phyloP scores from a whole-genome alignment of 805 yeast species.

The Candida ortonii region DNA sequence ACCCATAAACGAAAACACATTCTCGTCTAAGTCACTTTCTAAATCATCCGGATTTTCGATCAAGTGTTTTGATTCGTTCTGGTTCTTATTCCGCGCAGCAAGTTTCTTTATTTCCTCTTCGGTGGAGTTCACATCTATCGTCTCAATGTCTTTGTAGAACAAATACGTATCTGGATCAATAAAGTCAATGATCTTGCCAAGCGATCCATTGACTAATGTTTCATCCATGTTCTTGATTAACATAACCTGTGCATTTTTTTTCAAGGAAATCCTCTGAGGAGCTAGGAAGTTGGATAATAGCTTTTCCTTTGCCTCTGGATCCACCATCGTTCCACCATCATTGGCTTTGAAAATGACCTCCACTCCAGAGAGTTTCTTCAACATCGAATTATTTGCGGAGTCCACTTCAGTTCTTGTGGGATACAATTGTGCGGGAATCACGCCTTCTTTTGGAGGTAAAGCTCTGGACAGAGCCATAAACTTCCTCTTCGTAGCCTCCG shows the following conservation, averaged over 20 bases:
- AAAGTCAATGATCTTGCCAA: slow-evolving; percentile 56
- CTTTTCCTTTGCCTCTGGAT: slow-evolving; percentile 40
- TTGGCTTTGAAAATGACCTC: slow-evolving; percentile 43
- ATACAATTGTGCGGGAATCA: slow-evolving; percentile 71
- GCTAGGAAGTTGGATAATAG: slow-evolving; percentile 60
- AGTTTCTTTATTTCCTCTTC: slow-evolving; percentile 23
- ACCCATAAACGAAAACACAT: slow-evolving; percentile 48
- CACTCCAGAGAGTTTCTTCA: slow-evolving; percentile 45
- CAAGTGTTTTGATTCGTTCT: slow-evolving; percentile 12
- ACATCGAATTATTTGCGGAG: slow-evolving; percentile 52
- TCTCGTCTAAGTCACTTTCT: slow-evolving; percentile 37
- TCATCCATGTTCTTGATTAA: slow-evolving; percentile 73
- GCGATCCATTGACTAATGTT: slow-evolving; percentile 70
- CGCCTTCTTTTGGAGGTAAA: slow-evolving; percentile 50
- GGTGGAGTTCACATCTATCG: slow-evolving; percentile 11
- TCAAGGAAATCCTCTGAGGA: slow-evolving; percentile 53
- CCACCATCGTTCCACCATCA: slow-evolving; percentile 51
- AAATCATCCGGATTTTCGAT: slow-evolving; percentile 22
- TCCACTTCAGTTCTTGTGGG: slow-evolving; percentile 75
- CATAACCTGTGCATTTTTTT: slow-evolving; percentile 80
- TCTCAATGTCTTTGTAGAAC: slow-evolving; percentile 32
- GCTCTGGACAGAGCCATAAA: slow-evolving; percentile 54
- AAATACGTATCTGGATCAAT: slow-evolving; percentile 49
- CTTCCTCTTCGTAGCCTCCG: slow-evolving; percentile 43
- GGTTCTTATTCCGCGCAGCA: slow-evolving; percentile 14